Percentiles rank a stretch among this genome's conserved stretches.
Conservation (phyloP, 495 filamentous ascomycete species). For the Hypoxylon perforatum region DNA sequence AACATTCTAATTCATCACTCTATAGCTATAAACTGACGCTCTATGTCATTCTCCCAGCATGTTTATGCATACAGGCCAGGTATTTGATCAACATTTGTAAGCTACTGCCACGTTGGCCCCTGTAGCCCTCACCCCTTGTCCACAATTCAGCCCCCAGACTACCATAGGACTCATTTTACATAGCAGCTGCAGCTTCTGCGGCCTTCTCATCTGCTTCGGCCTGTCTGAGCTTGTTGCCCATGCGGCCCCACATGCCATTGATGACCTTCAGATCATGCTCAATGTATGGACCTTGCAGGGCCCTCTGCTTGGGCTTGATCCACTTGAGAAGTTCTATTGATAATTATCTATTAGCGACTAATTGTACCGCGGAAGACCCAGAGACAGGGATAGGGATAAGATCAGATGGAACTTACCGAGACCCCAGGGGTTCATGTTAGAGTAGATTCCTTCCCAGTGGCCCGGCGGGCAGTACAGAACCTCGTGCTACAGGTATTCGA, state of each 20-base stretch:
- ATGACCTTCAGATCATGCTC: constrained; percentile 12
- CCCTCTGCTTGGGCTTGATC: constrained; percentile 23
- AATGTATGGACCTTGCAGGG: constrained; percentile 8
- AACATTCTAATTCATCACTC: too few species aligned
- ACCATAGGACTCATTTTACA: not conserved
- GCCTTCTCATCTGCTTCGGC: constrained; percentile 19
- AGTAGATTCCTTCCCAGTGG: constrained; percentile 59
- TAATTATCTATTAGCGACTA: not conserved
- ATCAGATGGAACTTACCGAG: constrained; percentile 36
- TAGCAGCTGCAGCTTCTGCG: not conserved
- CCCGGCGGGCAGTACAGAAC: constrained; percentile 52
- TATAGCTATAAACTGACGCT: too few species aligned
- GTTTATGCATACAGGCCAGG: too few species aligned
- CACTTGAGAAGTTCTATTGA: constrained; percentile 13
- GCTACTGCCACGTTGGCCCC: too few species aligned
- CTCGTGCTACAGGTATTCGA: constrained; percentile 43
- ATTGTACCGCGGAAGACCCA: not conserved
- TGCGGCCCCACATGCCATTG: constrained; percentile 26
- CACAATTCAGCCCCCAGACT: not conserved
- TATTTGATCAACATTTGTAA: too few species aligned
- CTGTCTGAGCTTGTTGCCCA: constrained; percentile 32
- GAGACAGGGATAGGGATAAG: too few species aligned
- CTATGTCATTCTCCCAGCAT: too few species aligned
- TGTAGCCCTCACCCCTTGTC: not conserved
- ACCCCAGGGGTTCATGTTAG: constrained; percentile 45